Base-by-base conservation (phyloP, 345 rosid species). In the Brassica napus region DNA sequence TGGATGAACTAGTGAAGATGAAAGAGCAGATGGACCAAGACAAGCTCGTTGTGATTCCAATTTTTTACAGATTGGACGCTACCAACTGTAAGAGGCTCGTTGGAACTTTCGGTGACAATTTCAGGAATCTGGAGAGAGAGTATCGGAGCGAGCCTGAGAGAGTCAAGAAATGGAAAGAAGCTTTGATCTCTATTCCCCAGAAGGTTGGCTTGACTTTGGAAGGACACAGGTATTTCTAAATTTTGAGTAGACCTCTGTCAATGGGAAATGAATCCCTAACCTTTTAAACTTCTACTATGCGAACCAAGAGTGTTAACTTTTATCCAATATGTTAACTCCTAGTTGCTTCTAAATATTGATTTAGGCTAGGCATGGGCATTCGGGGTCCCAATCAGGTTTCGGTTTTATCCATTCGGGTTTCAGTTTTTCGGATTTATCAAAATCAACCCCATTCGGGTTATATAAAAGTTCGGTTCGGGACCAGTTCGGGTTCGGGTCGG, bases 1-100 rank as follows among this genome's bases (percentile, higher is more conserved):
- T 77, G 69, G 74, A 77, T 47, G 74, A 77, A 23, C 16, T 77
- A 2, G 68, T 49, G 34, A 77, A 59, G 69, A 77, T 77, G 49
- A 61, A 60, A 8, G 68, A 69, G 44, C 35, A 5, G 60, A 49
- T 69, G 31, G 68, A 77, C 1, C 18, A 55, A 75, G 55, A 6
- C 16, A 39, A 37, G 18, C 79, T 75, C 5, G 66, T 67, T 0
- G 79, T 65, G 1, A 39, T 75, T 39, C 79, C 79, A 0, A 57
- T 75, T n/a, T 67, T 75, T 42, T 75, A 55, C 7, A 54, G 65
- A 34, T 34, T 74, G 2, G 71, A 52, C 18, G 78, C 78, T 0
- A 65, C 15, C 3, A 34, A n/a, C 16, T 67, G 72, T 67, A 66
- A 75, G 28, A 37, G 67, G 15, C 75, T 68, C 1, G 9, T 26